phyloP scores from a whole-genome alignment of 2,329 filamentous ascomycete genomes.

The Penicillium sp. region DNA sequence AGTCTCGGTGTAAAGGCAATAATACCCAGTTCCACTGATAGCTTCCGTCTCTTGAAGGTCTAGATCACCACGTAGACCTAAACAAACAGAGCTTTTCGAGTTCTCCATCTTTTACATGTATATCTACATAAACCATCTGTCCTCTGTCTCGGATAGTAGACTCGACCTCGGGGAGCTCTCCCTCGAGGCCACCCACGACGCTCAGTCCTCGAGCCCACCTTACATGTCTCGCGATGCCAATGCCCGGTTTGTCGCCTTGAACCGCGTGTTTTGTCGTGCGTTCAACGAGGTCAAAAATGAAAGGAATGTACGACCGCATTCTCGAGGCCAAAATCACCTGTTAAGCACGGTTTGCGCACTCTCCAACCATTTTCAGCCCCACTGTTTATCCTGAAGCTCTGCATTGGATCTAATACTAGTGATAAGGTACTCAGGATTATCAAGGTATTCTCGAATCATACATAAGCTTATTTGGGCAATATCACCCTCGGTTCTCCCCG shows the following conservation, averaged over 20 bases:
- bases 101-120: slow-evolving; percentile 14
- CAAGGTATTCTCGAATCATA: neutral
- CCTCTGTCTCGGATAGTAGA: slow-evolving; percentile 35
- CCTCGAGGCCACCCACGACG: slow-evolving; percentile 20
- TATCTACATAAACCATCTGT: slow-evolving; percentile 21
- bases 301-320: slow-evolving; percentile 2
- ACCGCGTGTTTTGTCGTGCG: neutral
- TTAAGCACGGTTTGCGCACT: slow-evolving; percentile 16
- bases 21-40: no score
- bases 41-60: neutral
- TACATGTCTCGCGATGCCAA: slow-evolving; percentile 10
- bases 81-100: slow-evolving; percentile 14
- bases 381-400: neutral
- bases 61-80: neutral
- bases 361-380: neutral
- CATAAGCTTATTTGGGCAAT: neutral
- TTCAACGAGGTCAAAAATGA: neutral
- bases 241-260: slow-evolving; percentile 14
- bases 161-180: slow-evolving; percentile 20
- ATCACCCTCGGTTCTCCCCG: neutral
- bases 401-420: neutral
- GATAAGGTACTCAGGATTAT: neutral
- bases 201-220: slow-evolving; percentile 26
- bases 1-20: neutral
- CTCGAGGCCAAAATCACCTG: slow-evolving; percentile 1